phyloP scores from a whole-genome alignment of 2,329 filamentous ascomycete genomes.

The Phaeosphaeriaceae sp. region DNA sequence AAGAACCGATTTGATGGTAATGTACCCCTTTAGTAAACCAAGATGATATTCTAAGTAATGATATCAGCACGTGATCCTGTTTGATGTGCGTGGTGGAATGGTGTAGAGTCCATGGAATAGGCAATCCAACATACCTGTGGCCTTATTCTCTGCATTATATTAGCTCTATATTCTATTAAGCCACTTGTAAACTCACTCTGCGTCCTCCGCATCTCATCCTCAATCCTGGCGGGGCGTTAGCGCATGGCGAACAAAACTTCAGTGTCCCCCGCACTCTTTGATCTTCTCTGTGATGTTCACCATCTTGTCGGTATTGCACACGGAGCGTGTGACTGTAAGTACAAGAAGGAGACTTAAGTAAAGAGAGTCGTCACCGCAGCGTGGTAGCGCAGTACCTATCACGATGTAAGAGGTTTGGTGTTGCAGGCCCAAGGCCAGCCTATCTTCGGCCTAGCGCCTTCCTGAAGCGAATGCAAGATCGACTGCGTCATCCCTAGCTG shows the following conservation, averaged over 20 bases:
- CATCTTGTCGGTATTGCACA: constrained; percentile 64
- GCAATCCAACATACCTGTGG: constrained; percentile 74
- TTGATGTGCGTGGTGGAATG: constrained; percentile 6
- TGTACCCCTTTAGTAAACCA: constrained; percentile 91
- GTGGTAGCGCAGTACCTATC: constrained; percentile 14
- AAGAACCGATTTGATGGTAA: background rate
- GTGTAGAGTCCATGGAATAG: background rate
- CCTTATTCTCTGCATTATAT: constrained; percentile 84
- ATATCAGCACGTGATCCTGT: constrained; percentile 46
- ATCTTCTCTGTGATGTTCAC: constrained; percentile 99
- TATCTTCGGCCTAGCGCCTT: constrained; percentile 20
- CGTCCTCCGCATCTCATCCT: constrained; percentile 99
- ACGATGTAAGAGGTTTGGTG: constrained; percentile 46
- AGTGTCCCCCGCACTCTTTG: constrained; percentile 77
- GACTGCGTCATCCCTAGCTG: constrained; percentile 36
- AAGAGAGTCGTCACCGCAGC: too few species aligned
- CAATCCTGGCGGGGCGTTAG: constrained; percentile 72
- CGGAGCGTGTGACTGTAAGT: background rate
- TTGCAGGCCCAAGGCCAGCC: constrained; percentile 27
- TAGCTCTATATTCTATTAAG: constrained; percentile 32
- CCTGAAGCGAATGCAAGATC: constrained; percentile 29
- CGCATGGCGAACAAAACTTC: constrained; percentile 37
- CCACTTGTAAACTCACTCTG: constrained; percentile 73
- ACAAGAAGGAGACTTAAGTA: background rate
- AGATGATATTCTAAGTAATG: constrained; percentile 85